A percentile compares a stretch with the other conserved stretches of the same genome.
Evolutionary conservation across 2,329 filamentous ascomycete genomes (phyloP).

Genomic region (Colletotrichum liaoningense): DNA sequence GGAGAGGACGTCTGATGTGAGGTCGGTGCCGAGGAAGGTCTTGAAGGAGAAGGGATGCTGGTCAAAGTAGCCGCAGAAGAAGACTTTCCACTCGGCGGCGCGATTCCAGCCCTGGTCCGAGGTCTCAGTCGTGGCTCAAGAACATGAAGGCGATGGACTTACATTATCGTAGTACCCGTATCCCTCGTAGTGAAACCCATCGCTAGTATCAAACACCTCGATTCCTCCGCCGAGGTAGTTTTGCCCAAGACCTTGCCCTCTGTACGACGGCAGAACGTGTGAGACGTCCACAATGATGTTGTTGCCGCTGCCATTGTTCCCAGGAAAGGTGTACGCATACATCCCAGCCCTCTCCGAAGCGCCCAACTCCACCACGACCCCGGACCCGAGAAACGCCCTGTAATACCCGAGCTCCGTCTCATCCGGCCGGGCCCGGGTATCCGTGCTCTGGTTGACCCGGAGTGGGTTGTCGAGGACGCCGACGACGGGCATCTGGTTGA

Average conservation of each 20-base stretch:
- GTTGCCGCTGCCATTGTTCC: slow-evolving; percentile 45
- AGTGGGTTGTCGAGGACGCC: slow-evolving; percentile 65
- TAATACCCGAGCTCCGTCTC: slow-evolving; percentile 71
- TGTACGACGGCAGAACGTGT: slow-evolving; percentile 72
- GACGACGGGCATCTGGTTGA: slow-evolving; percentile 67
- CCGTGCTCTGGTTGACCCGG: slow-evolving; percentile 55
- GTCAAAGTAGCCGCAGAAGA: slow-evolving; percentile 73
- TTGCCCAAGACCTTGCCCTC: slow-evolving; percentile 71
- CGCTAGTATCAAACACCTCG: slow-evolving; percentile 56
- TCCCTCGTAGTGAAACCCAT: slow-evolving; percentile 63
- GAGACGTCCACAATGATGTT: slow-evolving; percentile 72
- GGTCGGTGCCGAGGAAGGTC: slow-evolving; percentile 54
- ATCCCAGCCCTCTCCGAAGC: slow-evolving; percentile 68
- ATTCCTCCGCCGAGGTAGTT: slow-evolving; percentile 71
- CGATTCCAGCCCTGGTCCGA: slow-evolving; percentile 68
- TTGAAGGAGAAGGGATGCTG: slow-evolving; percentile 52
- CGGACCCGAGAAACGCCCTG: slow-evolving; percentile 64
- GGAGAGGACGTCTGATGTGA: slow-evolving; percentile 44
- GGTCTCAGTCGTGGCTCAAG: slow-evolving; percentile 10
- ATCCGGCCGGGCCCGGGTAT: slow-evolving; percentile 63
- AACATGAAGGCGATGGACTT: slow-evolving; percentile 35
- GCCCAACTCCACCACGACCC: slow-evolving; percentile 67
- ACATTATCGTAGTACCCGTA: slow-evolving; percentile 73
- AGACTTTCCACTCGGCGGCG: slow-evolving; percentile 71
- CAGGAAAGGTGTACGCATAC: slow-evolving; percentile 71